Evolutionary conservation across 2,329 filamentous ascomycete genomes (phyloP).

Genomic region (Nigrospora oryzae): DNA sequence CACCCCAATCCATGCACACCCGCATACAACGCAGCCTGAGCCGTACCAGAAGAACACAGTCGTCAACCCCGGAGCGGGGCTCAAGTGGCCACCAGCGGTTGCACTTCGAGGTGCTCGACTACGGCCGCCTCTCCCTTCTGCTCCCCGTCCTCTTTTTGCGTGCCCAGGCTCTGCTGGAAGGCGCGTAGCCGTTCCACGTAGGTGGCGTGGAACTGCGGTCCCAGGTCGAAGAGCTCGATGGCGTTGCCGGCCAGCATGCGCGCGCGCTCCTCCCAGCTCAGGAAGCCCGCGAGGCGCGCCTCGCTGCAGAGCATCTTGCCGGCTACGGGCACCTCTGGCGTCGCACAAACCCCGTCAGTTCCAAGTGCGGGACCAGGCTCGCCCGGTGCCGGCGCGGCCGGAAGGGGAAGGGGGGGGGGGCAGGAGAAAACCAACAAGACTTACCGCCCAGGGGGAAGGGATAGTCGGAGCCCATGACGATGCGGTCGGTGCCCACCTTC

Average conservation of each 20-base stretch:
- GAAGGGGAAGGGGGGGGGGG: background rate
- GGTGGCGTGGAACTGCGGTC: slow-evolving; percentile 10
- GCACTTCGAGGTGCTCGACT: background rate
- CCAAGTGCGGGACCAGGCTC: no score
- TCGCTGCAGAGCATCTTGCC: slow-evolving; percentile 21
- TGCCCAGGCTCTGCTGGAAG: slow-evolving; percentile 6
- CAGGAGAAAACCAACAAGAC: no score
- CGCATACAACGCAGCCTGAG: no score
- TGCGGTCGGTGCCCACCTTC: slow-evolving; percentile 20
- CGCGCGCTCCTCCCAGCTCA: slow-evolving; percentile 21
- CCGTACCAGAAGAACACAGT: no score
- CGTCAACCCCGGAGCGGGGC: no score
- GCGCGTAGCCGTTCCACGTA: background rate
- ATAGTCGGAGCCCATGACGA: slow-evolving; percentile 25
- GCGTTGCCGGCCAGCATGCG: slow-evolving; percentile 22
- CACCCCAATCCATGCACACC: no score
- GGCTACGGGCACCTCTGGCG: slow-evolving; percentile 20
- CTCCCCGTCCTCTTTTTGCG: background rate
- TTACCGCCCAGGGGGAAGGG: slow-evolving; percentile 23
- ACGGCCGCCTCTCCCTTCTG: background rate
- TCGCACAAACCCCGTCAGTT: background rate
- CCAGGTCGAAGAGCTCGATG: slow-evolving; percentile 20
- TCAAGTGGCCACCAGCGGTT: background rate
- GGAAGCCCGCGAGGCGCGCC: slow-evolving; percentile 15
- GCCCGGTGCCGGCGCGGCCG: no score